phyloP scores from a whole-genome alignment of 2,329 filamentous ascomycete species.

The Alternaria atra region DNA sequence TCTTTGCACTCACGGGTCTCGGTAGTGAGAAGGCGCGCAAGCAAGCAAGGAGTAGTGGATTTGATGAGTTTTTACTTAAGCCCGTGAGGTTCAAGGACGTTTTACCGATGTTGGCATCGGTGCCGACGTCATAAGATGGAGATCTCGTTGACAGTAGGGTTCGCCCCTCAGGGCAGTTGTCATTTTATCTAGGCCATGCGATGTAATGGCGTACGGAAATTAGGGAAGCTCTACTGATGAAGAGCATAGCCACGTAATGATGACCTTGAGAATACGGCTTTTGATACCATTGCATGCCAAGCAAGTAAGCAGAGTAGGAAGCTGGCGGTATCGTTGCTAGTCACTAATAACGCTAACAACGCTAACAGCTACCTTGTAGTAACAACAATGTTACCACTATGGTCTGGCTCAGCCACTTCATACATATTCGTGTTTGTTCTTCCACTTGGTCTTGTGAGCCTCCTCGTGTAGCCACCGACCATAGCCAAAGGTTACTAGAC shows the following conservation, averaged over 20 bases:
- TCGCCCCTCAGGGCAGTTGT: not conserved
- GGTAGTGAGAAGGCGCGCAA: constrained; percentile 25
- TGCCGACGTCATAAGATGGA: not conserved
- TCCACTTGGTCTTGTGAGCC: not conserved
- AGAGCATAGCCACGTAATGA: not conserved
- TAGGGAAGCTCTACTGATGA: not conserved
- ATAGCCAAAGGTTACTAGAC: not conserved
- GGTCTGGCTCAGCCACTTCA: not conserved
- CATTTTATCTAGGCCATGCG: not conserved
- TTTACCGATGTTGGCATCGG: constrained; percentile 10
- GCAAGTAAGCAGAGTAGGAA: not conserved
- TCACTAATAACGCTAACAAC: not conserved
- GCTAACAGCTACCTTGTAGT: not conserved
- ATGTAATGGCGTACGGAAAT: not conserved
- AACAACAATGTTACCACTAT: not conserved
- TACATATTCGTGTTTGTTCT: not conserved
- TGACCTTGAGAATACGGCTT: not conserved
- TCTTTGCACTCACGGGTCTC: constrained; percentile 37
- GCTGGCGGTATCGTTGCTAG: no score
- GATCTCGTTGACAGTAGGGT: not conserved
- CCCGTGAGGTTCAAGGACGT: constrained; percentile 34
- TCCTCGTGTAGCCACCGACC: not conserved
- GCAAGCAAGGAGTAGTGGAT: constrained; percentile 28
- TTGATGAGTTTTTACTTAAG: constrained; percentile 36
- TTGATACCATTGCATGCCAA: not conserved